These are phyloP conservation scores for Calonectria hongkongensis DNA, from an alignment of 2,329 filamentous ascomycete species.

Conservation along the genomic window DNA sequence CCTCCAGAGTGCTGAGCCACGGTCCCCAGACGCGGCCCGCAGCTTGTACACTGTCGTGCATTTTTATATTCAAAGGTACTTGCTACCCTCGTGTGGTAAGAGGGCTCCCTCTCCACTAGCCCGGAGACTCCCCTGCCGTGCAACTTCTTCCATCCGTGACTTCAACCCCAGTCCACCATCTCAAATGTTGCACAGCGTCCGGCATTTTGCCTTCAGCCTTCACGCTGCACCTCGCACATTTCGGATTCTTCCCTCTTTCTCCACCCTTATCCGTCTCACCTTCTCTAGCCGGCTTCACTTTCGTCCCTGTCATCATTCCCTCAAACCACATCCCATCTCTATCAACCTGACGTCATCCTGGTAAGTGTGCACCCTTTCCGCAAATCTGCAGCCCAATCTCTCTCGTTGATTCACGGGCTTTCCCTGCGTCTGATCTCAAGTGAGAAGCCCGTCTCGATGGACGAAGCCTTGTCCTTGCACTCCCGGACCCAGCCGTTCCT, in stretches of 20 bases:
- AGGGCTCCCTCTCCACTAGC: conserved; percentile 27
- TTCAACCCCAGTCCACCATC: conserved; percentile 19
- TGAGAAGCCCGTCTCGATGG: conserved; percentile 5
- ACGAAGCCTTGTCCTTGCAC: conserved; percentile 6
- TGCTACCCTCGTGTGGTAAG: conserved; percentile 16
- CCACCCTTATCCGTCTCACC: neutral
- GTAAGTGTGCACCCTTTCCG: conserved; percentile 49
- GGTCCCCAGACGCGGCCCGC: conserved; percentile 49
- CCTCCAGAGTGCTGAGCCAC: conserved; percentile 53
- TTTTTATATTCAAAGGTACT: conserved; percentile 10
- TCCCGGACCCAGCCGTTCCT: conserved; percentile 4
- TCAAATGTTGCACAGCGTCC: conserved; percentile 16
- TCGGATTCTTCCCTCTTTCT: neutral
- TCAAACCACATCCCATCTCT: conserved; percentile 29
- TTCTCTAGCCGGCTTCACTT: conserved; percentile 18
- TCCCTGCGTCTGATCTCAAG: conserved; percentile 29
- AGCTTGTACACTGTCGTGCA: conserved; percentile 29
- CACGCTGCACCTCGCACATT: conserved; percentile 31
- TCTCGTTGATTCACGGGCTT: conserved; percentile 33
- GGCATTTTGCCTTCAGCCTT: conserved; percentile 27
- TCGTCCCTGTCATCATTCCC: conserved; percentile 29
- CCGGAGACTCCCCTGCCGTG: conserved; percentile 20
- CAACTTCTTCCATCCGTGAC: conserved; percentile 26
- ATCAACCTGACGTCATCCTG: conserved; percentile 53
- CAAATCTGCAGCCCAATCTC: conserved; percentile 42